phyloP scores from a whole-genome alignment of 1,139 yeast genomes.

The Oligophagozyma castellii region DNA sequence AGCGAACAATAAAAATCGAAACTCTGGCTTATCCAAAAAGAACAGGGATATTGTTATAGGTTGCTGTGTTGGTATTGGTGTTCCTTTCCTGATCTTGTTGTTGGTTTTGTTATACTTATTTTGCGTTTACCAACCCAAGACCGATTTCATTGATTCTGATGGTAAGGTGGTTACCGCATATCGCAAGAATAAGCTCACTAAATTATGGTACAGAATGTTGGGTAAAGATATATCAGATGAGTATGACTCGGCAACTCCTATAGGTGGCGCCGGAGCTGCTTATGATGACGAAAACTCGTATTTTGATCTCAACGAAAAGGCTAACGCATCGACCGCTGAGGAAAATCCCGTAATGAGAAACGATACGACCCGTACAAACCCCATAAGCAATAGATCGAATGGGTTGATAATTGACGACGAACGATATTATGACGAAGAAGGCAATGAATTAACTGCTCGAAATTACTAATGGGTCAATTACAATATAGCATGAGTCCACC shows the following conservation, averaged over 20 bases:
- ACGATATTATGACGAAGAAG: slow-evolving; percentile 15
- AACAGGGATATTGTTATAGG: slow-evolving; percentile 36
- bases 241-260: slow-evolving; percentile 19
- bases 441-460: slow-evolving; percentile 16
- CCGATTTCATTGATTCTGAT: slow-evolving; percentile 28
- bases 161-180: slow-evolving; percentile 28
- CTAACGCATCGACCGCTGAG: slow-evolving; percentile 1
- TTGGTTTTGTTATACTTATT: slow-evolving; percentile 15
- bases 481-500: too few relatives aligned
- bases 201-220: slow-evolving; percentile 18
- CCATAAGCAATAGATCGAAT: slow-evolving; percentile 6
- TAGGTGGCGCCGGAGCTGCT: slow-evolving; percentile 15
- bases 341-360: slow-evolving; percentile 1
- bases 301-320: slow-evolving; percentile 3
- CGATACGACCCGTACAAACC: slow-evolving; percentile 1
- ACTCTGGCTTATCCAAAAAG: slow-evolving; percentile 25
- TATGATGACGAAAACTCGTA: slow-evolving; percentile 3
- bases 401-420: slow-evolving; percentile 17
- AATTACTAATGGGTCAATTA: slow-evolving; percentile 10
- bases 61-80: slow-evolving; percentile 31
- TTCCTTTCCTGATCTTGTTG: slow-evolving; percentile 21
- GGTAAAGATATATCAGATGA: slow-evolving; percentile 18
- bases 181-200: slow-evolving; percentile 18
- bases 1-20: slow-evolving; percentile 9
- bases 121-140: slow-evolving; percentile 22